These are phyloP conservation scores for Wickerhamomyces queroliae DNA, from an alignment of 805 yeast genomes.

Conservation along the genomic window DNA sequence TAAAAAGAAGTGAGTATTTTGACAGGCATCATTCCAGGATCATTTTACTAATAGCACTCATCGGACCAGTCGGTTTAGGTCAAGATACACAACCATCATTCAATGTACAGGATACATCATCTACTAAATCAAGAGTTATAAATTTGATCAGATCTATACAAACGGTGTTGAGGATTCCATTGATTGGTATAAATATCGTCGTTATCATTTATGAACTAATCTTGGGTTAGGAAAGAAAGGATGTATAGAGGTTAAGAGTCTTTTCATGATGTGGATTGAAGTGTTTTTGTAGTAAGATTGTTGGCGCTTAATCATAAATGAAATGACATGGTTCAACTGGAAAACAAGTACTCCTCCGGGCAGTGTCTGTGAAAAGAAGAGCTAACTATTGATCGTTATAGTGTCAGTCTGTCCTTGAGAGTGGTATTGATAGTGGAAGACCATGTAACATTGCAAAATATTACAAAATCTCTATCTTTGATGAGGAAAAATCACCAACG, in stretches of 20 bases:
- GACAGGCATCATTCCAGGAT: background rate
- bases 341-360: too few species aligned
- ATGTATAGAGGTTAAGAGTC: background rate
- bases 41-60: conserved; percentile 10
- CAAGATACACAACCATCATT: conserved; percentile 36
- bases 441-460: too few species aligned
- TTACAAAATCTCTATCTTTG: background rate
- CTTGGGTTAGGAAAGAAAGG: conserved; percentile 39
- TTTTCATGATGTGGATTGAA: too few species aligned
- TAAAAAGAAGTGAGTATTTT: conserved; percentile 47
- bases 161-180: conserved; percentile 69
- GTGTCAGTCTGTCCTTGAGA: too few species aligned
- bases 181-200: conserved; percentile 59
- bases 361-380: too few species aligned
- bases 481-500: background rate
- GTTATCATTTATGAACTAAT: conserved; percentile 68
- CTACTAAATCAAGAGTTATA: conserved; percentile 54
- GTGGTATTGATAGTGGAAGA: too few species aligned
- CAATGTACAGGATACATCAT: conserved; percentile 35
- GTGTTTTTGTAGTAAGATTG: too few species aligned
- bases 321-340: too few species aligned
- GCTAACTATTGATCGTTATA: too few species aligned
- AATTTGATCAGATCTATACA: conserved; percentile 69
- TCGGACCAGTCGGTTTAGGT: conserved; percentile 38
- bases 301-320: too few species aligned